phyloP scores from a whole-genome alignment of 768 basidiomycete genomes.

The Kwoniella shandongensis region DNA sequence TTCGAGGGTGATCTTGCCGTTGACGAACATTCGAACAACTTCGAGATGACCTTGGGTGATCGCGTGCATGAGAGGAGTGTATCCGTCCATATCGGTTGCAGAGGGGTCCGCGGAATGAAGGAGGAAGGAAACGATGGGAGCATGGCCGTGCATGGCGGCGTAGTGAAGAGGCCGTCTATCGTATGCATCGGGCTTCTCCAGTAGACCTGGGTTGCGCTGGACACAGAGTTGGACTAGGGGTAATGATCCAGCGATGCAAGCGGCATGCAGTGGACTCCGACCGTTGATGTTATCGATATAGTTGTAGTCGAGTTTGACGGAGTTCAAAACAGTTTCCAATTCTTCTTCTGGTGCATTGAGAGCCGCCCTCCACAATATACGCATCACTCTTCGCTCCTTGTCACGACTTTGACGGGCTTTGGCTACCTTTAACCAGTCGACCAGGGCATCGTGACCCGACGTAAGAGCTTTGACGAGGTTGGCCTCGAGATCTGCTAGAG shows the following conservation, averaged over 20 bases:
- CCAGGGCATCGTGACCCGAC: constrained; percentile 60
- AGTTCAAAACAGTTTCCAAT: constrained; percentile 66
- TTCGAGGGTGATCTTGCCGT: constrained; percentile 61
- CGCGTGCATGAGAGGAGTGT: constrained; percentile 89
- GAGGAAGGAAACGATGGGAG: constrained; percentile 70
- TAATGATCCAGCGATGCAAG: constrained; percentile 77
- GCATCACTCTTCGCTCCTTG: constrained; percentile 63
- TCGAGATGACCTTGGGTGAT: constrained; percentile 78
- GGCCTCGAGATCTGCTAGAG: constrained; percentile 83
- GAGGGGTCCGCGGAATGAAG: constrained; percentile 66
- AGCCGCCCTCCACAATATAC: constrained; percentile 88
- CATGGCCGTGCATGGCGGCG: constrained; percentile 88
- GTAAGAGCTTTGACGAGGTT: constrained; percentile 77
- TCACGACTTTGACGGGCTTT: constrained; percentile 32
- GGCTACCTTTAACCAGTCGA: constrained; percentile 63
- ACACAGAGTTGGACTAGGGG: constrained; percentile 80
- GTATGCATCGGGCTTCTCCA: constrained; percentile 78
- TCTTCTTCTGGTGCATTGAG: constrained; percentile 63
- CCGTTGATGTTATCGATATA: constrained; percentile 98
- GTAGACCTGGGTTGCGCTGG: constrained; percentile 63
- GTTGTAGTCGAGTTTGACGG: constrained; percentile 73
- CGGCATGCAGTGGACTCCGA: constrained; percentile 88
- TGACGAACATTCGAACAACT: constrained; percentile 79
- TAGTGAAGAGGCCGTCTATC: constrained; percentile 93
- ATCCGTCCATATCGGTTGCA: constrained; percentile 85